Percentiles rank a stretch among this genome's conserved stretches.
These are phyloP conservation scores for Sungouiella blattae DNA, from an alignment of 805 yeast species.

Conservation along the genomic window DNA sequence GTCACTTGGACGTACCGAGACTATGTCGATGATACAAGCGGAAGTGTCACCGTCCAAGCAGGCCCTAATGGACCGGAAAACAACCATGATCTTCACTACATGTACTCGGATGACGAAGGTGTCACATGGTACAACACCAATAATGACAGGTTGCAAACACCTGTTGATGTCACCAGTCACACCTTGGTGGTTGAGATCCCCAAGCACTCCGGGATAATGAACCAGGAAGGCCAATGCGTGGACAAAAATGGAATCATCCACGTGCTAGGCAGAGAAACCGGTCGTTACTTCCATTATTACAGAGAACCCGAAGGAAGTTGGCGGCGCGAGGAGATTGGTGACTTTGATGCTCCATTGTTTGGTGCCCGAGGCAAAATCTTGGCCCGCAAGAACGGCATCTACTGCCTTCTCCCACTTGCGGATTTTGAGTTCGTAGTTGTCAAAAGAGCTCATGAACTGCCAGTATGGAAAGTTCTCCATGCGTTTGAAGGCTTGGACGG, in stretches of 20 bases:
- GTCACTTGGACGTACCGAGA: constrained; percentile 18
- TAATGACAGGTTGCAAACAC: constrained; percentile 5
- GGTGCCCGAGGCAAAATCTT: not conserved
- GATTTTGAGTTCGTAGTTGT: not conserved
- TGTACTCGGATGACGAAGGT: constrained; percentile 17
- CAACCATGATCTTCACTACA: constrained; percentile 17
- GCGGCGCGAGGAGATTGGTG: not conserved
- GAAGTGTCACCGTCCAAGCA: constrained; percentile 10
- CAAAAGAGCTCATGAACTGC: not conserved
- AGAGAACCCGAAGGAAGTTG: not conserved
- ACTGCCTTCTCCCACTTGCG: not conserved
- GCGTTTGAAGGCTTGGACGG: not conserved
- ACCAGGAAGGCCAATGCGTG: constrained; percentile 17
- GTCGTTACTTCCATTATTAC: not conserved
- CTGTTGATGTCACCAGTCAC: constrained; percentile 4
- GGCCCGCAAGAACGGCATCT: not conserved
- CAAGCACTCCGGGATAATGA: constrained; percentile 16
- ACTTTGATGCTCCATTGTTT: not conserved
- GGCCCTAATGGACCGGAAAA: constrained; percentile 21
- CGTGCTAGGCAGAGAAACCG: constrained; percentile 12
- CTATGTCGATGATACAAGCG: constrained; percentile 13
- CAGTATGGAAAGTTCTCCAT: not conserved
- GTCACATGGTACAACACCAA: constrained; percentile 12
- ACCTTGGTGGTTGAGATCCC: constrained; percentile 5
- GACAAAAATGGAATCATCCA: constrained; percentile 12